Evolutionary conservation across 805 yeast genomes (phyloP), one percentile per base, ranked within the genome.

Genomic region (Metschnikowia rubicola): DNA sequence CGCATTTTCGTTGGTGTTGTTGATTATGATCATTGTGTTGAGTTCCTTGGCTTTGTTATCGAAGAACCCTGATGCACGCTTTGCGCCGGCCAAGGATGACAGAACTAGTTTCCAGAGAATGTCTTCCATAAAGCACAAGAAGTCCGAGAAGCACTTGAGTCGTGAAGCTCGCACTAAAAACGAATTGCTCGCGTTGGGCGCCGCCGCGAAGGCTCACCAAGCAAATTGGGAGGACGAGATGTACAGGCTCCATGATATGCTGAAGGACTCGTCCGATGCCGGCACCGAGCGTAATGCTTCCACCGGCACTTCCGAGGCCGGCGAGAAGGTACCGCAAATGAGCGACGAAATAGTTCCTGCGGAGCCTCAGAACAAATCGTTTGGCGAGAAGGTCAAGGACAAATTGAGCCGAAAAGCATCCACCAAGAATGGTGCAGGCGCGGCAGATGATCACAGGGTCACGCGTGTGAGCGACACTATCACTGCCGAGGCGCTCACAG

Each of bases 11-110:
- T 74, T 88, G 54, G 74, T 88, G 43, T 71, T 91, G 56, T 75
- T 91, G 63, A 55, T 90, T 32, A 66, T 84, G 70, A 84, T 88
- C 58, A 74, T 90, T 50, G 81, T 81, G 2, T 83, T 86, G 56
- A 77, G 84, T 46, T 63, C 68, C n/a, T 68, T 82, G 58, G 81
- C 87, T 8, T 51, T 86, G 1, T 73, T 83, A 55, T 83, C 91
- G 31, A 88, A 85, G 71, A 88, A 88, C 63, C 97, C 96, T 28
- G 96, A 88, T 66, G 82, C 90, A 10, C 79, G 94, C 65, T 86
- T 86, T 64, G 88, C 86, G 43, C 94, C 95, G 10, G 95, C 96
- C 10, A 83, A 75, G 59, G 97, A 91, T 67, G 97, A 91, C 65
- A 83, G 97, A 78, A 83, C 89, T 19, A 88, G 96, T 9, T 91